Evolutionary conservation across 805 yeast genomes (phyloP), one percentile per base, ranked within the genome.

Genomic region (Nakazawaea populi): DNA sequence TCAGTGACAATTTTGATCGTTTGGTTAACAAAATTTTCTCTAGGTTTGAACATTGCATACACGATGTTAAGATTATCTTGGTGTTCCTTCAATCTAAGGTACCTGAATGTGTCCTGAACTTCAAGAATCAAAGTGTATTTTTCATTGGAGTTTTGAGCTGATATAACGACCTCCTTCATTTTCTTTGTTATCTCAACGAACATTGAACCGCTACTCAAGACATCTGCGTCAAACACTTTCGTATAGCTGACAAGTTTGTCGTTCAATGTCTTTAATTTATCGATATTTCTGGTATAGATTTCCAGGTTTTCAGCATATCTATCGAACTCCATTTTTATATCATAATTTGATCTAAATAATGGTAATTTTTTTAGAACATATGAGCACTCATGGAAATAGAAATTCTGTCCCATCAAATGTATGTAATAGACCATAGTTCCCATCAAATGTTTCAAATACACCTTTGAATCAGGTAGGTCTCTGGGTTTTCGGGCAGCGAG

Each of bases 361-460:
- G 48, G 44, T 12, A 51, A n/a, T 14, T 34, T 37, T 28, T 51
- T 51, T 41, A 51, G 42, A n/a, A 51, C 50, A 31, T 42, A 42
- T n/a, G 24, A 38, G 4, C 40, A 18, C 31, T 51, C 53, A 28
- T 46, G 27, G 30, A 30, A 12, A 30, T 46, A 51, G 18, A 51
- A 42, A 27, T 27, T 11, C 18, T 38, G 42, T n/a, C 35, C 34
- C 49, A 51, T 43, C 18, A 38, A 31, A 39, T 46, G 49, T 37
- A 51, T 18, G 37, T 51, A 51, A 18, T 46, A 51, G 4, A 46
- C 18, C 1, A 46, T 29, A 3, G 53, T 42, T 6, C 50, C 53
- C 53, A 51, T 51, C 24, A 51, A 34, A 38, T 51, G 46, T 24
- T 38, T 42, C 4, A 46, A 34, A 38, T 46, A 51, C 31, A 24